These are phyloP conservation scores for Termitomyces sp. DNA, from an alignment of 768 basidiomycete species.

Conservation along the genomic window DNA sequence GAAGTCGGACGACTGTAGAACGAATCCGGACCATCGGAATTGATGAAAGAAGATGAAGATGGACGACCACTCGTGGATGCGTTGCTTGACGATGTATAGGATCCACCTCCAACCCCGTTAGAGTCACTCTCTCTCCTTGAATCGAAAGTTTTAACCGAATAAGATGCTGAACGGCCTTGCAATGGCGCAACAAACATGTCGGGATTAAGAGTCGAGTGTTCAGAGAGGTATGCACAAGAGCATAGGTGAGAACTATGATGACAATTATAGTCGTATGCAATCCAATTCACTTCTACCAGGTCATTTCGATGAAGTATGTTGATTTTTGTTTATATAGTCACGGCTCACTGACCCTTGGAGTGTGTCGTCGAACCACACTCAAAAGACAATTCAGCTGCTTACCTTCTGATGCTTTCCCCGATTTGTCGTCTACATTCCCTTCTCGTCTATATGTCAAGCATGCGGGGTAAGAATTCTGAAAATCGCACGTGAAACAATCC, in stretches of 20 bases:
- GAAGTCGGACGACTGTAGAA: constrained; percentile 1
- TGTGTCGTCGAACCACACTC: background rate
- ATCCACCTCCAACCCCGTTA: background rate
- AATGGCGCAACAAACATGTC: background rate
- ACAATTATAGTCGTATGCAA: background rate
- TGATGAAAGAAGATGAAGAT: background rate
- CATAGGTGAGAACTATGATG: background rate
- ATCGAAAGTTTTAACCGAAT: background rate
- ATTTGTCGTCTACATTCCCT: background rate
- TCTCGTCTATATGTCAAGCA: background rate
- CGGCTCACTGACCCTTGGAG: background rate
- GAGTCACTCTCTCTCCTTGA: background rate
- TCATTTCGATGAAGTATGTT: constrained; percentile 8
- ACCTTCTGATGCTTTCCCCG: constrained; percentile 1
- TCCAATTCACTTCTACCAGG: background rate
- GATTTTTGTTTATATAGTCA: constrained; percentile 11
- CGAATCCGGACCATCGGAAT: constrained; percentile 2
- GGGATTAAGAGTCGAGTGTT: background rate
- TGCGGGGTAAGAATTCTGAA: constrained; percentile 4
- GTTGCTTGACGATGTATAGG: background rate
- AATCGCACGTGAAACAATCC: constrained; percentile 2
- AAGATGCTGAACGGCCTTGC: background rate
- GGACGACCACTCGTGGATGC: background rate
- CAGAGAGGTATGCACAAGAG: background rate
- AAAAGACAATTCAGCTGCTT: background rate